Base-by-base conservation (phyloP, 2,329 filamentous ascomycete species). In the Pyrenophora graminea region DNA sequence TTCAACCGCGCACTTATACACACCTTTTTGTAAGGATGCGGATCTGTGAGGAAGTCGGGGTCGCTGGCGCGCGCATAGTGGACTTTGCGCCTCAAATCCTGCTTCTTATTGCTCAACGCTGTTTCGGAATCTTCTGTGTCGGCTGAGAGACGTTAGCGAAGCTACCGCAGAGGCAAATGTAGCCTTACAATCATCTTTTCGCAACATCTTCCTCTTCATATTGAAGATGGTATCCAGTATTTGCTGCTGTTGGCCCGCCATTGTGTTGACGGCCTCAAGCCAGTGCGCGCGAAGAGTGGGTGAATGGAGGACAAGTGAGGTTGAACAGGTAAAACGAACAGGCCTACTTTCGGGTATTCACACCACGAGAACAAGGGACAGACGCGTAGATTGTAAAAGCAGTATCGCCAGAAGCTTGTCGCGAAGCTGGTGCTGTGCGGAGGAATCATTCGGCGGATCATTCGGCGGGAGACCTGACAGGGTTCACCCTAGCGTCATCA, bases 11-110 rank as follows among this genome's bases (percentile, higher is more conserved):
- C 47, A 43, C 21, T 13, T 27, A 18, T 19, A 38, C 79, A 54
- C 72, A 88, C 89, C 81, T 89, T 86, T 73, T 84, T 88, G 75
- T 91, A 90, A 10, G 84, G 82, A 61, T 85, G 81, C 37, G 85
- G 84, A 2, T 87, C 87, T 23, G 80, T 81, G 1, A 64, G 51
- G 33, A 64, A 61, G 42, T 87, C 84, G 56, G 91, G 78, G 64
- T 87, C 85, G 51, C 88, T 88, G 66, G 85, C 80, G 62, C 84
- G 86, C 39, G 88, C 82, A 68, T 89, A 89, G 61, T 85, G 82
- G 38, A 89, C 86, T 63, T 85, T 82, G 71, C 85, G 88, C 78
- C 91, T 90, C 39, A 93, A 79, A 71, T 92, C 93, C 73, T 90
- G 85, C 55, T 88, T 88, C 67, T 89, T 86, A 72, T 91, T 91